phyloP scores from a whole-genome alignment of 441 rosid genomes.

The Corymbia citriodora region DNA sequence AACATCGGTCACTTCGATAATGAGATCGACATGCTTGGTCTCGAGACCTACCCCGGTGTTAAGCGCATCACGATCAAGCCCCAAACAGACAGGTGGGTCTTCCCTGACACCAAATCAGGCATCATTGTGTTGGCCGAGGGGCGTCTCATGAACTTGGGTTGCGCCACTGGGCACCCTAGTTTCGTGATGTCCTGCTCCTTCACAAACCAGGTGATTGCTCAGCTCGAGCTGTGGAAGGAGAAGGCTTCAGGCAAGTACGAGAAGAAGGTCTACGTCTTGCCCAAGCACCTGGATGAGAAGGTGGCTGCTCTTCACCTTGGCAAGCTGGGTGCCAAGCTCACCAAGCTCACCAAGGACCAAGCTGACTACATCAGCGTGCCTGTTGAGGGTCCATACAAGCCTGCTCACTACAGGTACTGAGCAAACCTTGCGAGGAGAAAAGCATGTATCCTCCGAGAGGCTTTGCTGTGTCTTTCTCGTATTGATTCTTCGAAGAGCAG shows the following conservation, averaged over 20 bases:
- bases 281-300: conserved; percentile 9
- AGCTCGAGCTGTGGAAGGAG: conserved; percentile 11
- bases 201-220: conserved; percentile 9
- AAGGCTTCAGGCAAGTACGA: background rate
- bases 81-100: conserved; percentile 61
- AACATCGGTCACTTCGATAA: conserved; percentile 94
- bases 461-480: background rate
- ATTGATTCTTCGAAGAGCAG: background rate
- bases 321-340: background rate
- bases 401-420: conserved; percentile 6
- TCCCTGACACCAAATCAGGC: conserved; percentile 1
- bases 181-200: conserved; percentile 10
- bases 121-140: conserved; percentile 2
- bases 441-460: background rate
- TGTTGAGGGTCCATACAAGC: conserved; percentile 5
- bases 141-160: conserved; percentile 7
- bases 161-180: conserved; percentile 6
- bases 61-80: conserved; percentile 91
- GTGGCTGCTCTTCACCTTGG: conserved; percentile 8
- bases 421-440: background rate
- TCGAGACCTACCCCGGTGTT: conserved; percentile 76
- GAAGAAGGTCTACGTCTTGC: conserved; percentile 9
- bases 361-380: conserved; percentile 10
- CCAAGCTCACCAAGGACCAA: conserved; percentile 7
- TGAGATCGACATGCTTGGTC: conserved; percentile 78